Evolutionary conservation across 1,284 basidiomycete genomes (phyloP).

Genomic region (Marasmius sp.): DNA sequence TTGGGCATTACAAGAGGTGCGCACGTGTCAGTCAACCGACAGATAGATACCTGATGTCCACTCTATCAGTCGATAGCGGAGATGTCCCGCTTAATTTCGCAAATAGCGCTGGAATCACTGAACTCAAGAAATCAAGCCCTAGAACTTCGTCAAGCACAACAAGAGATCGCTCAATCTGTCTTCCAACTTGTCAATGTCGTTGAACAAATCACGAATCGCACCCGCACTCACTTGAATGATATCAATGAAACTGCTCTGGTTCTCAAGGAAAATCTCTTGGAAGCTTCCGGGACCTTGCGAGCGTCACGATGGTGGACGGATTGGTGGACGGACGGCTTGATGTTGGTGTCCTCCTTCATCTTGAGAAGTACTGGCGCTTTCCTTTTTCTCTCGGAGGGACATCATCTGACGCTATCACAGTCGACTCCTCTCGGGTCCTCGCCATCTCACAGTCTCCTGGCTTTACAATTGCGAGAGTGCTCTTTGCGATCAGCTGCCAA

Average conservation of each 20-base stretch:
- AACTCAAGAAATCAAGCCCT: not conserved
- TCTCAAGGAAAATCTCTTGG: not conserved
- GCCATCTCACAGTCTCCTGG: not conserved
- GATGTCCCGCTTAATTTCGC: slow-evolving; percentile 1
- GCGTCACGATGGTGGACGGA: not conserved
- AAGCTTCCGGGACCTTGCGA: not conserved
- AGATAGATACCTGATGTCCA: not conserved
- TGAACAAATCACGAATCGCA: not conserved
- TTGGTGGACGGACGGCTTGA: not conserved
- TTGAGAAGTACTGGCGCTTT: not conserved
- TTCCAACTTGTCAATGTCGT: not conserved
- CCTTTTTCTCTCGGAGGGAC: too few relatives aligned
- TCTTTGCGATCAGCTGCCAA: not conserved
- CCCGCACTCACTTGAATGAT: not conserved
- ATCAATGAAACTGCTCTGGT: not conserved
- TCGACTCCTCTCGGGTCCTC: not conserved
- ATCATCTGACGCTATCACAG: not conserved
- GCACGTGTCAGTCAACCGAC: not conserved
- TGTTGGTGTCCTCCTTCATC: not conserved
- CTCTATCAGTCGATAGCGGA: slow-evolving; percentile 6
- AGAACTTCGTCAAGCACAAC: not conserved
- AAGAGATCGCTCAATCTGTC: not conserved
- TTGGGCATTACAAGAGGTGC: slow-evolving; percentile 9
- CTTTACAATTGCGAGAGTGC: not conserved
- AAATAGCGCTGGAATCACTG: not conserved